Conservation (phyloP, 257 asterid genomes). For the Catharanthus roseus region DNA sequence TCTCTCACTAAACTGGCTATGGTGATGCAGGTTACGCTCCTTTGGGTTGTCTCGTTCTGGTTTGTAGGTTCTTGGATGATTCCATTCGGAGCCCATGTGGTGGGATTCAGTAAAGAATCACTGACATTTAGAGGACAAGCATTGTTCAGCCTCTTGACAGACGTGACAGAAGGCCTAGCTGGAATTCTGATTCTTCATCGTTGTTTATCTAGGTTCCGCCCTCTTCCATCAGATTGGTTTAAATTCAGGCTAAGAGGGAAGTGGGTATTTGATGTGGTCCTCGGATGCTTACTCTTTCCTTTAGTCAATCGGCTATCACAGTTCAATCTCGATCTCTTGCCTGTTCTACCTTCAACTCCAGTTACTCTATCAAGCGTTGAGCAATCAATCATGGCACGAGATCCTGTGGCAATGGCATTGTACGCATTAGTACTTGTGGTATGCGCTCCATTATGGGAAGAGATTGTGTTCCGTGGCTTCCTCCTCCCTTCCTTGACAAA, state of each 20-base stretch:
- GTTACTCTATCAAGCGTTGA: slow-evolving; percentile 78
- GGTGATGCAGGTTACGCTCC: slow-evolving; percentile 68
- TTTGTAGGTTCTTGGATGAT: slow-evolving; percentile 97
- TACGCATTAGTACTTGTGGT: slow-evolving; percentile 84
- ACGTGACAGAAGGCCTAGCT: slow-evolving; percentile 86
- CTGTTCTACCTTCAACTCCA: slow-evolving; percentile 73
- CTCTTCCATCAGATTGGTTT: slow-evolving; percentile 90
- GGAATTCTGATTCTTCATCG: slow-evolving; percentile 79
- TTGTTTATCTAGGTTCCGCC: slow-evolving; percentile 67
- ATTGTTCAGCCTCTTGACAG: slow-evolving; percentile 88
- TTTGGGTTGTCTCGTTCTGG: slow-evolving; percentile 95
- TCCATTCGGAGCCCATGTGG: slow-evolving; percentile 80
- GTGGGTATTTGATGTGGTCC: slow-evolving; percentile 65
- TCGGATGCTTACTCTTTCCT: slow-evolving; percentile 89
- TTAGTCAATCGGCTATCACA: slow-evolving; percentile 84
- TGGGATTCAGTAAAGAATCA: slow-evolving; percentile 80
- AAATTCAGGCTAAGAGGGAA: slow-evolving; percentile 71
- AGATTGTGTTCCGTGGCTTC: slow-evolving; percentile 84
- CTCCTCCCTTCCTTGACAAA: slow-evolving; percentile 89
- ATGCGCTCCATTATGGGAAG: slow-evolving; percentile 97
- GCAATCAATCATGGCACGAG: slow-evolving; percentile 84
- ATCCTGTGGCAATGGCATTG: slow-evolving; percentile 83
- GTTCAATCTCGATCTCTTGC: slow-evolving; percentile 69
- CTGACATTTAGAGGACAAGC: slow-evolving; percentile 87
- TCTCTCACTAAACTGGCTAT: slow-evolving; percentile 4